Base-by-base conservation (phyloP, 1,284 basidiomycete genomes). In the Heterobasidion parviporum region DNA sequence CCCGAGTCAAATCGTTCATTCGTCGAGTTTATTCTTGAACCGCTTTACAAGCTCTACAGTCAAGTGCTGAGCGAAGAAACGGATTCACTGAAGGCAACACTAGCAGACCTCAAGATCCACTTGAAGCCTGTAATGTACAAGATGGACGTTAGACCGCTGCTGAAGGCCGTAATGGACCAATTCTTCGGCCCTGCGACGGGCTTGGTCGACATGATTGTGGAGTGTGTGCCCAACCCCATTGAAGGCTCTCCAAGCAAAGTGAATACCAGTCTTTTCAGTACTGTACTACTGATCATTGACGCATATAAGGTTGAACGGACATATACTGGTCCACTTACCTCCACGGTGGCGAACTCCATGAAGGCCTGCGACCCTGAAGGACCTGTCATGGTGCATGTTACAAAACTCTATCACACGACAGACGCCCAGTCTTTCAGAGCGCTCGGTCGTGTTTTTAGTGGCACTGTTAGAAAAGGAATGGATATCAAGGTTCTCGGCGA, bases 31-130 rank as follows among this genome's bases (percentile, higher is more conserved):
- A 88, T 99, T 63, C 77, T 99, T 61, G 94, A 96, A 61, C 97
- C 97, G 10, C 72, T 99, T 52, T 99, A 99, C 79, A 99, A 99
- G 75, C 80, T 99, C 38, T 99, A 99, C 73, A 94, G 89, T 58
- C 80, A 93, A 68, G 97, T 98, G 2, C 74, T 99, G 53, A 95
- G 94, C 62, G 90, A 94, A 68, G 93, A 98, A 63, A 89, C 89
- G 0, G 91, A 90, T 9, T 78, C 80, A 43, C 79, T 99, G 50
- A 89, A 87, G 67, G 79, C 78, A 54, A 98, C 95, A 1, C 76
- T 99, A n/a, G 76, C 76, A 7, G 75, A 78, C 14, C 78, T 99
- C 41, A 85, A 86, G 5, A 99, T 99, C 65, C 80, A 83, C 51
- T 76, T 99, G 62, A 97, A 96, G 72, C 90, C 94, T 0, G 79